Base-by-base conservation (phyloP, 148 eudicot genomes). In the Beta vulgaris region DNA sequence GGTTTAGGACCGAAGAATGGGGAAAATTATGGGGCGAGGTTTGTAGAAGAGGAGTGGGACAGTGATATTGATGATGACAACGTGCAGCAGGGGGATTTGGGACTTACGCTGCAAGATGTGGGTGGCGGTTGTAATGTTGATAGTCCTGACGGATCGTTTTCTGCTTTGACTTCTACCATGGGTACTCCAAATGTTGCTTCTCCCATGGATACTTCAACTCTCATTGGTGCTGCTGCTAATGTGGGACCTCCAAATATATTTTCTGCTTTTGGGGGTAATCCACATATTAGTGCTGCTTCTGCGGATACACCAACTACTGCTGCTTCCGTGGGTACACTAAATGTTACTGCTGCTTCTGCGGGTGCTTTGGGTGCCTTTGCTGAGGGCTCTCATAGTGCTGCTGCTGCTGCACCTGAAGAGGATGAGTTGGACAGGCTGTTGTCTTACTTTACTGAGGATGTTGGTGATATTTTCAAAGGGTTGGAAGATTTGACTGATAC, bases 1-100 rank as follows among this genome's bases (percentile, higher is more conserved):
- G 95, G 91, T 8, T 55, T 54, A 1, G 98, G 98, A 19, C 94
- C 98, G 2, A 88, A 81, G 77, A 89, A 82, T 65, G 87, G 93
- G 48, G 93, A 88, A 23, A 83, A 88, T 51, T 88, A 91, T 69
- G 97, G 97, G 6, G 98, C 92, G 37, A 92, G 87, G 1, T 91
- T 88, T 61, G 75, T 80, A 13, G 98, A 93, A 53, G 89, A 89
- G 37, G 97, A 91, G 37, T 91, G 94, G 93, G 80, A 82, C 7
- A 82, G 76, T 68, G 88, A 89, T 60, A 48, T 66, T 10, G 83
- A 79, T 19, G 75, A 74, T 49, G 61, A 29, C 75, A 42, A 73
- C 57, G 79, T n/a, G 26, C 4, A 29, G 40, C 48, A 70, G 58
- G 3, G 61, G 9, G 67, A 74, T 43, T 40, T 23, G 34, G 82